These are phyloP conservation scores for Coprinellus micaceus DNA, from an alignment of 768 basidiomycete species.

Conservation along the genomic window DNA sequence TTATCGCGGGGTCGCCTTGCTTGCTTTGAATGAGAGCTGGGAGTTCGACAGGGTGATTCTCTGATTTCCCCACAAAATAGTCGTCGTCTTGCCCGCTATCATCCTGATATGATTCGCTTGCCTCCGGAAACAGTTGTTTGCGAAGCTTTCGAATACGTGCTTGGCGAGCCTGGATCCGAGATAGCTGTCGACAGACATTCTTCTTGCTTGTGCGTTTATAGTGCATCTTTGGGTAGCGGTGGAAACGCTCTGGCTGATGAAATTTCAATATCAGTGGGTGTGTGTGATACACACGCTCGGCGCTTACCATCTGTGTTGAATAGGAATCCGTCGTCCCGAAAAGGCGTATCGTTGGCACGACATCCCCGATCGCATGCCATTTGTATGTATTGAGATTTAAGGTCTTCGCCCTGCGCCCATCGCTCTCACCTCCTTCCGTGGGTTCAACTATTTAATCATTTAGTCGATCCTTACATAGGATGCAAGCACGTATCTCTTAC, in stretches of 20 bases:
- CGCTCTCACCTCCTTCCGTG: background rate
- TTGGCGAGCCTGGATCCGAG: background rate
- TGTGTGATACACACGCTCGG: too few species aligned
- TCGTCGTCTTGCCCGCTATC: background rate
- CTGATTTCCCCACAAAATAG: constrained; percentile 1
- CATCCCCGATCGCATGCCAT: constrained; percentile 6
- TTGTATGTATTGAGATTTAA: constrained; percentile 7
- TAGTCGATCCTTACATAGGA: too few species aligned
- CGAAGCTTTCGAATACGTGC: background rate
- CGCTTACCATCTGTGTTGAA: constrained; percentile 28
- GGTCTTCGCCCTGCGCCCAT: constrained; percentile 12
- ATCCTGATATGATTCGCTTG: background rate
- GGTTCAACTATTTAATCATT: too few species aligned
- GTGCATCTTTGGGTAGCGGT: background rate
- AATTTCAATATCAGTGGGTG: background rate
- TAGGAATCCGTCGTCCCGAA: constrained; percentile 7
- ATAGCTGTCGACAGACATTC: background rate
- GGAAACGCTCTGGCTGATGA: background rate
- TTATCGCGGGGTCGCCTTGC: background rate
- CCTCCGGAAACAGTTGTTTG: background rate
- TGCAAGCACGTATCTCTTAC: too few species aligned
- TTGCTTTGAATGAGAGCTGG: background rate
- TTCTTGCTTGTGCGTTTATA: background rate
- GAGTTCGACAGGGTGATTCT: background rate
- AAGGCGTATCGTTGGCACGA: background rate